Base-by-base conservation (phyloP, 2,329 filamentous ascomycete species). In the Trichoderma oligosporum region DNA sequence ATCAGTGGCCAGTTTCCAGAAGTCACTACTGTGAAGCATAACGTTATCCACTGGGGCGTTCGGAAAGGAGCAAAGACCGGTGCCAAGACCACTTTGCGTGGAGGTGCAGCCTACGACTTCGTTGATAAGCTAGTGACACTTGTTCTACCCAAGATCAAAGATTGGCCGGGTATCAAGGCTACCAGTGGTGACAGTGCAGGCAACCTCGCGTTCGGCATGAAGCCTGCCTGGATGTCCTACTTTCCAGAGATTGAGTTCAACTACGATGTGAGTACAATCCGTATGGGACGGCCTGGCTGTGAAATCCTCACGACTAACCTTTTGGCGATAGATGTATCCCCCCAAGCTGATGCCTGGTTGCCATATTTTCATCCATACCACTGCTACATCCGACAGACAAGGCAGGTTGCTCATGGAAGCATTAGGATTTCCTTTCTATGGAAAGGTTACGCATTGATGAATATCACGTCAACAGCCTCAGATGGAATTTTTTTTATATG, bases 191-290 rank as follows among this genome's bases (percentile, higher is more conserved):
- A 99, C 71, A 86, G 85, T 68, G 87, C 87, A 61, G 94, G 94
- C 35, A 97, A 97, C 72, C 81, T 99, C 64, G 81, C 80, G 8
- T 93, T 92, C 71, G 94, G 94, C 64, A 79, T 99, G 65, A 81
- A 80, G 12, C 79, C 86, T 4, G 86, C 90, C 58, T 84, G 88
- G 64, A 84, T 96, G 66, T 84, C 87, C 49, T 77, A 89, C 63
- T 99, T 97, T 75, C 94, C 94, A 0, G 94, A 99, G 76, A 83
- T 99, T 44, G 92, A 97, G 73, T 84, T 91, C 66, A 97, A 96
- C 77, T 96, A 94, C 69, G 90, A 96, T 74, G 91, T 96, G 75
- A 81, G 89, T 82, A 25, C 31, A 16, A 12, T 24, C 4, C 12
- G 7, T 7, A n/a, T 20, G 9, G 14, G 24, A 22, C 38, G 11